These are phyloP conservation scores for Pichia nanzhaoensis DNA, from an alignment of 805 yeast species.

Conservation along the genomic window DNA sequence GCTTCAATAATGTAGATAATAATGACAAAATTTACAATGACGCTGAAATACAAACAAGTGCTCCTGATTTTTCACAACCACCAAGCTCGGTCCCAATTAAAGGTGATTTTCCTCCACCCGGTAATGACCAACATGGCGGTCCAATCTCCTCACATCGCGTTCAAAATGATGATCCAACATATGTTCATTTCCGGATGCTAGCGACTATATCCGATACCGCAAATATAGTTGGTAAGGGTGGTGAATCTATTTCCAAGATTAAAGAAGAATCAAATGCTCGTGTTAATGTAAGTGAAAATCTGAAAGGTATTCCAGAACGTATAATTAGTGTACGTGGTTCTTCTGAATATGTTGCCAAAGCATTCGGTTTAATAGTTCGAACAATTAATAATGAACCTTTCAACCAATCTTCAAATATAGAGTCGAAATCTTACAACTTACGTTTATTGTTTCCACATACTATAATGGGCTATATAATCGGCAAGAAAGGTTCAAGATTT, in stretches of 20 bases:
- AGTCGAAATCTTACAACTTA: conserved; percentile 49
- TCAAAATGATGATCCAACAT: conserved; percentile 46
- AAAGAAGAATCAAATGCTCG: conserved; percentile 58
- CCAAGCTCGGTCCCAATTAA: conserved; percentile 7
- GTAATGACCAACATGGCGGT: conserved; percentile 8
- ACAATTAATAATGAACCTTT: conserved; percentile 61
- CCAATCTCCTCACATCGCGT: conserved; percentile 19
- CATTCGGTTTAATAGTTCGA: conserved; percentile 68
- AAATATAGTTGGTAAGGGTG: conserved; percentile 69
- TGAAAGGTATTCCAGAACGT: conserved; percentile 66
- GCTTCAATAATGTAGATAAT: neutral
- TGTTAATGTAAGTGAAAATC: conserved; percentile 66
- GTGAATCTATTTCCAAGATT: conserved; percentile 62
- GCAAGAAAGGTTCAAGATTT: conserved; percentile 66
- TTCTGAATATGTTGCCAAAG: conserved; percentile 72
- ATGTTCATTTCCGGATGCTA: conserved; percentile 64
- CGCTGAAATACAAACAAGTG: neutral
- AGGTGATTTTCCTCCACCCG: conserved; percentile 2
- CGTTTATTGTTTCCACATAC: conserved; percentile 70
- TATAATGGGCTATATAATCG: conserved; percentile 74
- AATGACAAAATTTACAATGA: neutral
- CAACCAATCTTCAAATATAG: conserved; percentile 50
- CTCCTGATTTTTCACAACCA: neutral
- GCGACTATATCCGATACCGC: conserved; percentile 74
- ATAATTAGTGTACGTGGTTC: conserved; percentile 69